Evolutionary conservation across 2,329 filamentous ascomycete genomes (phyloP).

Genomic region (Tolypocladium ophioglossoides): DNA sequence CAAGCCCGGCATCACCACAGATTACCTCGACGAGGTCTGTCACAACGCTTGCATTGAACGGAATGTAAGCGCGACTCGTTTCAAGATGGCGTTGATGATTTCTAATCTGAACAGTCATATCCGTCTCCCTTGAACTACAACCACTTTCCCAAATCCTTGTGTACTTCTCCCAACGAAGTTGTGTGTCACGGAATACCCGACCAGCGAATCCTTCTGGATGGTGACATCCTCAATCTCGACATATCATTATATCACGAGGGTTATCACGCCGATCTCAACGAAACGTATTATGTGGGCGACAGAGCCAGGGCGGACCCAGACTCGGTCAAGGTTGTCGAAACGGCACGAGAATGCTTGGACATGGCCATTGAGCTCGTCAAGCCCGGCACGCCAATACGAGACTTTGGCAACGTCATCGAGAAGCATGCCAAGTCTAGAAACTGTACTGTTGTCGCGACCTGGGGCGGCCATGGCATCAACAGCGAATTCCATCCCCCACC

Average conservation of each 20-base stretch:
- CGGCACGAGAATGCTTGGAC: constrained; percentile 80
- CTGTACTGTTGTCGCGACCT: constrained; percentile 89
- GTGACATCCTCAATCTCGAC: constrained; percentile 95
- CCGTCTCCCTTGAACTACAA: constrained; percentile 93
- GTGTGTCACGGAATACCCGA: constrained; percentile 99
- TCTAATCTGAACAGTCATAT: constrained; percentile 55
- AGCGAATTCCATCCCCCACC: constrained; percentile 87
- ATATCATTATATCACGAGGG: constrained; percentile 89
- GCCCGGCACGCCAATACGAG: constrained; percentile 82
- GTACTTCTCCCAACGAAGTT: constrained; percentile 91
- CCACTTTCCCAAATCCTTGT: constrained; percentile 95
- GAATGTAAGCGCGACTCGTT: constrained; percentile 50
- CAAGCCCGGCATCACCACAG: constrained; percentile 88
- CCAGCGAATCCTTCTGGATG: constrained; percentile 73
- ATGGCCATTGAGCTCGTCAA: constrained; percentile 85
- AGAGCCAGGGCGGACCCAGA: constrained; percentile 77
- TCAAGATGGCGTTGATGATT: neutral
- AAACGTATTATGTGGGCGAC: constrained; percentile 96
- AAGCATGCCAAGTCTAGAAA: constrained; percentile 78
- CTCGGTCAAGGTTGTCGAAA: constrained; percentile 80
- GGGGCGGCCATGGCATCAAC: constrained; percentile 94
- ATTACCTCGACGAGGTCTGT: constrained; percentile 88
- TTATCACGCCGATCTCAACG: constrained; percentile 93
- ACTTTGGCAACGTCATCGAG: constrained; percentile 91
- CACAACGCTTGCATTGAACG: constrained; percentile 92